phyloP scores from a whole-genome alignment of 2,329 filamentous ascomycete genomes.

The Cladophialophora exuberans region DNA sequence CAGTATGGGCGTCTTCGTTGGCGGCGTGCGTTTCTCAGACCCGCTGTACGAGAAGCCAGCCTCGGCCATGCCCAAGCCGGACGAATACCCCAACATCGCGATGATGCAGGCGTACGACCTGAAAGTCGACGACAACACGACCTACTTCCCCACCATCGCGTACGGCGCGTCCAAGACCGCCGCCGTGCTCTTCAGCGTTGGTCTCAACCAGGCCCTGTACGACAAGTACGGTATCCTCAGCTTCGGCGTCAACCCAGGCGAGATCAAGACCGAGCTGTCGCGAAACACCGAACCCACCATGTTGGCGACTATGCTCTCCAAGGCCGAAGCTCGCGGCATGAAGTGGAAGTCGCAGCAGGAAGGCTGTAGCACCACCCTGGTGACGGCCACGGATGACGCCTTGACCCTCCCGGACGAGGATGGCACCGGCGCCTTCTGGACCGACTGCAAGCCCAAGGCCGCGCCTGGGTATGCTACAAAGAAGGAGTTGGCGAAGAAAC shows the following conservation, averaged over 20 bases:
- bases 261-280: slow-evolving; percentile 10
- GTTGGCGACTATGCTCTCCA: slow-evolving; percentile 1
- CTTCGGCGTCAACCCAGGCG: slow-evolving; percentile 11
- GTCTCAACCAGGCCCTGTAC: slow-evolving; percentile 1
- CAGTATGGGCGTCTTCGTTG: slow-evolving; percentile 3
- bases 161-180: slow-evolving; percentile 11
- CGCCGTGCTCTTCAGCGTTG: slow-evolving; percentile 14
- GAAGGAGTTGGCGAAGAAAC: slow-evolving; percentile 2
- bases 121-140: slow-evolving; percentile 1
- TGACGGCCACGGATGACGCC: neutral
- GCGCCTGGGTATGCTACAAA: slow-evolving; percentile 4
- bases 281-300: slow-evolving; percentile 6
- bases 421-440: neutral
- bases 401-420: neutral
- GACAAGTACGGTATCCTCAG: slow-evolving; percentile 5
- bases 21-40: slow-evolving; percentile 3
- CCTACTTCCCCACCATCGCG: slow-evolving; percentile 4
- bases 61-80: slow-evolving; percentile 1
- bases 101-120: slow-evolving; percentile 7
- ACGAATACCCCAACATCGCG: slow-evolving; percentile 10
- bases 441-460: neutral
- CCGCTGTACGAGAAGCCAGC: slow-evolving; percentile 1
- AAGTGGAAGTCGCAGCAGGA: slow-evolving; percentile 8
- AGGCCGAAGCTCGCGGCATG: neutral
- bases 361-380: slow-evolving; percentile 1